phyloP scores from a whole-genome alignment of 371 early-diverging fungal species.

The Haplosporangium sp. region DNA sequence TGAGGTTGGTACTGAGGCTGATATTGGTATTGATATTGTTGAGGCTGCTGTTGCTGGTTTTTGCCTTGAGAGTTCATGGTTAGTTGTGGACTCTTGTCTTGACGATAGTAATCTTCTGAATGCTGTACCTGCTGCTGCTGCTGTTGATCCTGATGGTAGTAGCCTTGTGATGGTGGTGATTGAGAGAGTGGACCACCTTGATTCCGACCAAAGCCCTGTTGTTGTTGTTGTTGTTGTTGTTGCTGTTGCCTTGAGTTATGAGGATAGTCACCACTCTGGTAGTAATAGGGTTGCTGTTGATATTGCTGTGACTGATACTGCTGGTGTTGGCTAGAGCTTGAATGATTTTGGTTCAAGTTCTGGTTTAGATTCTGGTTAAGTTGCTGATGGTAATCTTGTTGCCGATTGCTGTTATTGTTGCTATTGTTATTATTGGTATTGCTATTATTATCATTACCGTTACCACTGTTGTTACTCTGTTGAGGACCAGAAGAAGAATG shows the following conservation, averaged over 20 bases:
- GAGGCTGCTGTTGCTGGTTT: neutral
- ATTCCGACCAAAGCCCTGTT: slow-evolving; percentile 3
- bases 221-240: slow-evolving; percentile 16
- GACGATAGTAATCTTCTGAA: slow-evolving; percentile 5
- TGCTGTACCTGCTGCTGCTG: slow-evolving; percentile 18
- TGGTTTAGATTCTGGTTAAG: neutral
- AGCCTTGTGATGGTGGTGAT: slow-evolving; percentile 6
- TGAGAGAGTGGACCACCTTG: slow-evolving; percentile 2
- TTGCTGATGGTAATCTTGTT: slow-evolving; percentile 4
- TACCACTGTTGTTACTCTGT: slow-evolving; percentile 5
- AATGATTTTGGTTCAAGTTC: slow-evolving; percentile 1
- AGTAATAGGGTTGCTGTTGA: slow-evolving; percentile 10
- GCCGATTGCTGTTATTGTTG: slow-evolving; percentile 3
- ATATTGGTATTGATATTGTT: slow-evolving; percentile 5
- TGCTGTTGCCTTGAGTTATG: slow-evolving; percentile 12
- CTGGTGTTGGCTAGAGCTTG: slow-evolving; percentile 2
- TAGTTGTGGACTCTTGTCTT: neutral
- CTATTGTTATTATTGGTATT: slow-evolving; percentile 1
- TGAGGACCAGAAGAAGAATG: slow-evolving; percentile 14
- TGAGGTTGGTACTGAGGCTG: slow-evolving; percentile 9
- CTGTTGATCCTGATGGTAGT: slow-evolving; percentile 19
- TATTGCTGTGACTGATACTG: slow-evolving; percentile 9
- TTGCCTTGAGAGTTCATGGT: slow-evolving; percentile 13
- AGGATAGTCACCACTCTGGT: slow-evolving; percentile 6
- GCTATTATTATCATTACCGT: neutral